phyloP scores from a whole-genome alignment of 306 rosid genomes.

The Cucumis hystrix region DNA sequence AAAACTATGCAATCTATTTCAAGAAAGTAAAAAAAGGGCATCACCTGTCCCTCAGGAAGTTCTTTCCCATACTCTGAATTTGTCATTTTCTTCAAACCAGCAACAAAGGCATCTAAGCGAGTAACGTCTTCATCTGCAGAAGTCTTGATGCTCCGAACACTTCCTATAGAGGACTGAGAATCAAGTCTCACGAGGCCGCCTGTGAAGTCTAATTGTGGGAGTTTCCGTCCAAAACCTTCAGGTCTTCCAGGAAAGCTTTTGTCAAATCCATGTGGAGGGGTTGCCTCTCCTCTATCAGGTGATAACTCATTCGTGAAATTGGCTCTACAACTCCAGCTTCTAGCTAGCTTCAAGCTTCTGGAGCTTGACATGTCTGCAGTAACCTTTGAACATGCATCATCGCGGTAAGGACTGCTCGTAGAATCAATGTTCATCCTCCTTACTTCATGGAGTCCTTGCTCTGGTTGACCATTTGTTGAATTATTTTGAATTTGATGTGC shows the following conservation, averaged over 20 bases:
- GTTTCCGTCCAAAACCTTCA: constrained; percentile 41
- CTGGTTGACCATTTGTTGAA: constrained; percentile 25
- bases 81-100: constrained; percentile 87
- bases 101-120: constrained; percentile 74
- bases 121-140: constrained; percentile 65
- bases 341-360: constrained; percentile 36
- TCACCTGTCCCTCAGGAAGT: constrained; percentile 54
- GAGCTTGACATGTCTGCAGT: constrained; percentile 25
- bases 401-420: constrained; percentile 26
- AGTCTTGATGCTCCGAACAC: constrained; percentile 38
- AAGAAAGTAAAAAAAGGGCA: background rate
- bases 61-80: constrained; percentile 66
- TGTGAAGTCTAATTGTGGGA: constrained; percentile 35
- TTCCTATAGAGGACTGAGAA: constrained; percentile 78
- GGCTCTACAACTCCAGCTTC: constrained; percentile 81
- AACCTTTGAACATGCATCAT: constrained; percentile 22
- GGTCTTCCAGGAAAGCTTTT: constrained; percentile 82
- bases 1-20: background rate
- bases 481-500: constrained; percentile 27
- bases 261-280: constrained; percentile 60
- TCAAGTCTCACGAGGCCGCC: constrained; percentile 40
- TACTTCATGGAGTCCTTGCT: constrained; percentile 23
- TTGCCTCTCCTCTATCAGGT: constrained; percentile 43
- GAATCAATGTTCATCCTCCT: constrained; percentile 23
- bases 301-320: constrained; percentile 32